These are phyloP conservation scores for Solanum dulcamara DNA, from an alignment of 257 asterid species.

Conservation along the genomic window DNA sequence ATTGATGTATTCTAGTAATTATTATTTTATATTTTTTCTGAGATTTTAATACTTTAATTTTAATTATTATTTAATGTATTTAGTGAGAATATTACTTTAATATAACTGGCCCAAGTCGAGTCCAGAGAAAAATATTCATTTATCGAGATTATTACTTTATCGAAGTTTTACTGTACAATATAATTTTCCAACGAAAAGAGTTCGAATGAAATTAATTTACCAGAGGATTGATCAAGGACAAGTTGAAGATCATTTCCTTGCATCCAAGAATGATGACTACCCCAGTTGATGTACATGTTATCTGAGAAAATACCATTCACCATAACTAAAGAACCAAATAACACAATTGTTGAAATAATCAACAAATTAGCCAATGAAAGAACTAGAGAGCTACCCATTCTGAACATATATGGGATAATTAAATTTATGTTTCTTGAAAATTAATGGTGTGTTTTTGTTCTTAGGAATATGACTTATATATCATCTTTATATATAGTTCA, in stretches of 20 bases:
- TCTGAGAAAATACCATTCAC: slow-evolving; percentile 1
- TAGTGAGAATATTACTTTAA: too few relatives aligned
- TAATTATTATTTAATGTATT: too few relatives aligned
- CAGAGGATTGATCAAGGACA: neutral
- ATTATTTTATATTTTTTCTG: too few relatives aligned
- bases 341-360: neutral
- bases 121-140: too few relatives aligned
- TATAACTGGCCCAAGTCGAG: too few relatives aligned
- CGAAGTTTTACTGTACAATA: too few relatives aligned
- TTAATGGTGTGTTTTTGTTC: neutral
- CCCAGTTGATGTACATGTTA: neutral
- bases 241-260: neutral
- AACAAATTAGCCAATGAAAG: neutral
- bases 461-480: neutral
- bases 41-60: too few relatives aligned
- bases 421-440: neutral
- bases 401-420: neutral
- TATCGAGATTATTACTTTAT: too few relatives aligned
- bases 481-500: neutral
- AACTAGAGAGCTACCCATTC: neutral
- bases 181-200: neutral
- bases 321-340: neutral
- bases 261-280: neutral
- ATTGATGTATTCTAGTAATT: too few relatives aligned
- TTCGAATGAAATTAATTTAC: neutral